Base-by-base conservation (phyloP, 2,329 filamentous ascomycete genomes). In the Pseudophaeomoniella oleicola region DNA sequence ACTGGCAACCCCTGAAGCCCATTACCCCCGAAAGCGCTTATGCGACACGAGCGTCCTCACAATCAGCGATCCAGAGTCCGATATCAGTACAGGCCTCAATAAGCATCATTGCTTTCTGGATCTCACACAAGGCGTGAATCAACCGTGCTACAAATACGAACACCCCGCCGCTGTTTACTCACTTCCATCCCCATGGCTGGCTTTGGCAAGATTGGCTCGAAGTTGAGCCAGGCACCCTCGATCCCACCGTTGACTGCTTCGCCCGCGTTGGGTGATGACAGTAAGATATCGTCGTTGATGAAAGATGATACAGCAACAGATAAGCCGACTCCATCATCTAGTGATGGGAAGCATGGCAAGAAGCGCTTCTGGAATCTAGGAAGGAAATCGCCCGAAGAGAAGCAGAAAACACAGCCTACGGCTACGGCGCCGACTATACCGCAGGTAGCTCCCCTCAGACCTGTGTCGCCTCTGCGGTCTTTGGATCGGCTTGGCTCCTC, bases 361-460 rank as follows among this genome's bases (percentile, higher is more conserved):
- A 63, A 71, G 44, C 64, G 66, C 41, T 58, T 78, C 17, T 78
- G 77, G 53, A 67, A 70, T 3, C 69, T 78, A 41, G 71, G 71
- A 39, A 76, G 72, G 61, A 78, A 77, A 58, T 76, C 72, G 59
- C 50, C 53, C 9, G 50, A 54, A 22, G 48, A 52, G 32, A 57
- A 59, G 35, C 60, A 39, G 12, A 47, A 67, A 35, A 5, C 37
- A 18, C 44, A 45, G 31, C 39, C 17, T 35, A 42, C 50, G 29
- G 41, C 49, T 41, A 41, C 39, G 43, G 42, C 53, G 39, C 52
- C 50, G 40, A 46, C 59, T 42, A 27, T 27, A 16, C 44, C 50
- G 37, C 54, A 48, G 32, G 50, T 58, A 37, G 49, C 53, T 34
- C 45, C 47, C 15, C 38, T 51, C 40, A 49, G 38, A 36, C 51